phyloP scores from a whole-genome alignment of 2,329 filamentous ascomycete species.

The Aciculosporium take region DNA sequence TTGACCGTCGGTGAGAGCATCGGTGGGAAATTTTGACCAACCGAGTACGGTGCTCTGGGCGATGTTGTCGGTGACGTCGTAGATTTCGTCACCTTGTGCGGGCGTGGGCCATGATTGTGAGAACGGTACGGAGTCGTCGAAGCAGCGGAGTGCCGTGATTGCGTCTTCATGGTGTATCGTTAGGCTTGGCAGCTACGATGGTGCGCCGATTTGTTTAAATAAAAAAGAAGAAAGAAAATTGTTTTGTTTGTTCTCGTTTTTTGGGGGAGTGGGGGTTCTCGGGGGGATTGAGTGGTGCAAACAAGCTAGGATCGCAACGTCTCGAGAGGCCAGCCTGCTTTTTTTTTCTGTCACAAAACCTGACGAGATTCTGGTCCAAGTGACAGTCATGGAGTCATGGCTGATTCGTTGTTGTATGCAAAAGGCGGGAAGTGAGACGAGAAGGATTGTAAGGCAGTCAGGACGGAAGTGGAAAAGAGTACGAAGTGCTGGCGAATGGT shows the following conservation, averaged over 20 bases:
- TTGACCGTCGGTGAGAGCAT: constrained; percentile 30
- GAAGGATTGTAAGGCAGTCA: background rate
- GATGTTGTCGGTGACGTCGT: constrained; percentile 40
- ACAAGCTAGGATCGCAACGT: background rate
- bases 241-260: constrained; percentile 7
- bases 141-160: constrained; percentile 22
- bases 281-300: constrained; percentile 9
- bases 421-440: background rate
- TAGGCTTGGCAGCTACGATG: constrained; percentile 18
- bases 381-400: constrained; percentile 4
- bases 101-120: constrained; percentile 28
- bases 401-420: background rate
- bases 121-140: constrained; percentile 21
- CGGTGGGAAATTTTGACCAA: constrained; percentile 39
- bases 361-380: background rate
- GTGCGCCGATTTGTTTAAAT: constrained; percentile 19
- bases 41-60: constrained; percentile 36
- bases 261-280: too few relatives aligned
- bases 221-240: too few relatives aligned
- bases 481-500: background rate
- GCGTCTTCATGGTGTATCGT: constrained; percentile 34
- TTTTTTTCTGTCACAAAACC: background rate
- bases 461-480: background rate
- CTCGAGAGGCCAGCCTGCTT: background rate
- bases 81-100: constrained; percentile 24